Percentiles rank a stretch among this genome's conserved stretches.
Evolutionary conservation across 1,139 yeast genomes (phyloP).

Genomic region (Magnusiomyces suaveolens): DNA sequence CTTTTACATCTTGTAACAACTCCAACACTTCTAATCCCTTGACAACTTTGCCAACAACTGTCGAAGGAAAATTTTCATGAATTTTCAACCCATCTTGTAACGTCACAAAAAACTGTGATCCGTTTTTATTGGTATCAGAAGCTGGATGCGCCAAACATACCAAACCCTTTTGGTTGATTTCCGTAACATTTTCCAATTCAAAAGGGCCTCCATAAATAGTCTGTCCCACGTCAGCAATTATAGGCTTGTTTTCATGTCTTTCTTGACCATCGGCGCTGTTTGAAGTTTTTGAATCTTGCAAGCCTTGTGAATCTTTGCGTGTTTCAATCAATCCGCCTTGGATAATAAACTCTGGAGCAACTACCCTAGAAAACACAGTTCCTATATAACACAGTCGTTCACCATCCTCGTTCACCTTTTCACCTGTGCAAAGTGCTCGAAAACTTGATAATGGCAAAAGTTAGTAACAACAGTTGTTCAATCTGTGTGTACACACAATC

Average conservation of each 20-base stretch:
- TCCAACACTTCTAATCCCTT: constrained; percentile 60
- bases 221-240: constrained; percentile 23
- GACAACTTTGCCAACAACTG: constrained; percentile 56
- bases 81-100: constrained; percentile 31
- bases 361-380: constrained; percentile 37
- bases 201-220: constrained; percentile 34
- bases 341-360: constrained; percentile 62
- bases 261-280: no score
- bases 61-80: constrained; percentile 38
- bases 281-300: no score
- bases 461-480: background rate
- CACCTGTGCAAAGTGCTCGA: constrained; percentile 28
- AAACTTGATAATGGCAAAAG: constrained; percentile 15
- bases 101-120: constrained; percentile 67
- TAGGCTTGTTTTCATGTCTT: no score
- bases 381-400: constrained; percentile 33
- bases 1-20: constrained; percentile 24
- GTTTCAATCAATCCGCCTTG: constrained; percentile 59
- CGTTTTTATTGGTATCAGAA: constrained; percentile 37
- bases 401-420: constrained; percentile 17
- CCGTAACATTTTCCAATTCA: constrained; percentile 49
- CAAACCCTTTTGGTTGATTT: constrained; percentile 23
- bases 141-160: constrained; percentile 61
- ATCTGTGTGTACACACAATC: background rate
- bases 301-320: no score